Base-by-base conservation (phyloP, 306 rosid genomes). In the Begonia masoniana region DNA sequence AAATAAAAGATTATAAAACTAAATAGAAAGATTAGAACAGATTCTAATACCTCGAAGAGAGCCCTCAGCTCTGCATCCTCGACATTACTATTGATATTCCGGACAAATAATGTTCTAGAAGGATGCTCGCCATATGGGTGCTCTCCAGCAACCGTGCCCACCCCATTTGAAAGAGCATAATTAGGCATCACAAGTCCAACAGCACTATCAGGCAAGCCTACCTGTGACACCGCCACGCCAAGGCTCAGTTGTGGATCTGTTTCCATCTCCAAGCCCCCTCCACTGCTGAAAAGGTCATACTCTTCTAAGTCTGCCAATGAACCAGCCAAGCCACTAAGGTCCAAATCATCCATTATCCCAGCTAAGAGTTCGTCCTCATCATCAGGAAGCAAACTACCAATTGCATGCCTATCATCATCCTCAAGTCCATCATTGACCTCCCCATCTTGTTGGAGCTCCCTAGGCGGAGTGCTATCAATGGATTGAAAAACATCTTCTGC, bases 81-180 rank as follows among this genome's bases (percentile, higher is more conserved):
- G 6, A 26, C 35, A 26, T 26, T 26, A 26, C 35, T 26, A 26
- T 26, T 26, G 35, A 26, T 26, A 26, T 26, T 26, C 35, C 35
- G 4, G 35, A 26, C 35, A 26, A 26, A 26, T 26, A 26, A 63
- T 57, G 96, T 88, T 73, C 96, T 88, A 47, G 96, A 88, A 24
- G 96, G 96, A 77, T 88, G 96, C 77, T 88, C 96, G 54, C 96
- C 96, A 42, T 81, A 88, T 6, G 96, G 96, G 73, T 88, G 96
- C 71, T 88, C 96, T 46, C 96, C 96, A 52, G 88, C 94, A 2
- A 26, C 1, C 0, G 35, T 26, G 6, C 35, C 35, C 4, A 6
- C 6, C 35, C 96, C 83, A 71, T 88, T 88, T 48, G 84, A 70
- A 47, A 84, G 83, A 26, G 82, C 71, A 73, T 60, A 79, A 43